These are phyloP conservation scores for Wallacemonas collosoma DNA, from an alignment of 208 protist genomes.

Conservation along the genomic window DNA sequence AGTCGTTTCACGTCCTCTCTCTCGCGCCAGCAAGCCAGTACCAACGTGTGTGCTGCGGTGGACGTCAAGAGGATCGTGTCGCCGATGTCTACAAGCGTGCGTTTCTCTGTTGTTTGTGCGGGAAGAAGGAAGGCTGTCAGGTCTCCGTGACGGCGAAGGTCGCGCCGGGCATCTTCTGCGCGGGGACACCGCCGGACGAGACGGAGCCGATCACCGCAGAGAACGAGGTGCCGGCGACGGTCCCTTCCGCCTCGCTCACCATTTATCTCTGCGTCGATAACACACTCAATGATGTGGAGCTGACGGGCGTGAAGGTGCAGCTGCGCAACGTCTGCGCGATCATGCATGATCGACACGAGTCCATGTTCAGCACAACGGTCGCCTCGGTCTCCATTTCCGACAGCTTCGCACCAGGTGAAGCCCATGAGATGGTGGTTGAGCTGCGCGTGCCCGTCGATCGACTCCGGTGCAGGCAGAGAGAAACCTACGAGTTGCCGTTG, in stretches of 20 bases:
- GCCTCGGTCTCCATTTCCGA: neutral
- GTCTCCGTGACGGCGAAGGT: constrained; percentile 14
- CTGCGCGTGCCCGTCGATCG: neutral
- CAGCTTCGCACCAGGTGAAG: constrained; percentile 2
- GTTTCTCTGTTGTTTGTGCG: constrained; percentile 17
- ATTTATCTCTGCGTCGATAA: constrained; percentile 15
- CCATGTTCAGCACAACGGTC: constrained; percentile 16
- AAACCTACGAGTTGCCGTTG: constrained; percentile 14
- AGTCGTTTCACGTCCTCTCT: constrained; percentile 16
- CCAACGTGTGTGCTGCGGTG: neutral
- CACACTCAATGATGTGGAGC: constrained; percentile 18
- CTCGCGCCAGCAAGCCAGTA: neutral
- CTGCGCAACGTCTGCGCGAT: constrained; percentile 13
- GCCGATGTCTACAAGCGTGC: constrained; percentile 9
- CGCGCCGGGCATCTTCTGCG: constrained; percentile 12
- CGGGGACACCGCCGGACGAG: neutral
- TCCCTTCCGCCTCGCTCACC: neutral
- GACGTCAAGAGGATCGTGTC: neutral
- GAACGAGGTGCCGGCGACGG: neutral
- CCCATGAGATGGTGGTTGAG: neutral
- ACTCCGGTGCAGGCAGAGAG: neutral
- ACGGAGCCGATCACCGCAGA: neutral
- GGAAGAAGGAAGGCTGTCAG: constrained; percentile 3
- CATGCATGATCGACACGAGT: constrained; percentile 14
- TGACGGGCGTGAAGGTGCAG: constrained; percentile 6